Conservation (phyloP, 2,329 filamentous ascomycete species). For the Sarocladium oryzae region DNA sequence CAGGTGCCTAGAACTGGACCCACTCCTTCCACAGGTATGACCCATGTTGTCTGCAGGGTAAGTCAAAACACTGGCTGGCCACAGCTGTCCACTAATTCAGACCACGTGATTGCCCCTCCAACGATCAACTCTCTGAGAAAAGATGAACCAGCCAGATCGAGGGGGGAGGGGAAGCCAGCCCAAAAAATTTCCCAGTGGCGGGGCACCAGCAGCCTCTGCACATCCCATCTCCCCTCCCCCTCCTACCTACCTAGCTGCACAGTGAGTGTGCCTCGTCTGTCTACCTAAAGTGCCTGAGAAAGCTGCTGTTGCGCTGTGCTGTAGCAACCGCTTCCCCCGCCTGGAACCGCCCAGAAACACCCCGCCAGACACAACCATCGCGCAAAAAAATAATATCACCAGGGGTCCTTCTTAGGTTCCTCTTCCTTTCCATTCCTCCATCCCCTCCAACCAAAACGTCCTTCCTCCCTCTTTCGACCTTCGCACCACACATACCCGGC, state of each 20-base stretch:
- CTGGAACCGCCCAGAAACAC: neutral
- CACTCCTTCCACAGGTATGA: neutral
- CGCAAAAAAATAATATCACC: conserved; percentile 7
- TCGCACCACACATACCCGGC: conserved; percentile 1
- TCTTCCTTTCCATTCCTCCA: neutral
- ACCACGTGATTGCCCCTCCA: conserved; percentile 8
- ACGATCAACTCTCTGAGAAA: neutral
- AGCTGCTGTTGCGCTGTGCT: neutral
- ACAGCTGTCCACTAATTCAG: neutral
- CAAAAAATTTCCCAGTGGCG: conserved; percentile 9
- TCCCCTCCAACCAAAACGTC: neutral
- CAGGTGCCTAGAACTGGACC: neutral
- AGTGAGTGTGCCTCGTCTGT: too few relatives aligned
- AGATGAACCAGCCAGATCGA: neutral
- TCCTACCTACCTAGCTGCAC: too few relatives aligned
- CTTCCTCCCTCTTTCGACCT: neutral
- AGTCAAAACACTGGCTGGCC: neutral
- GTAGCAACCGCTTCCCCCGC: neutral
- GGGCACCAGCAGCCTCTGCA: conserved; percentile 2
- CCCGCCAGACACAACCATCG: neutral
- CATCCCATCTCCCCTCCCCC: neutral
- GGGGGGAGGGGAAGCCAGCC: neutral
- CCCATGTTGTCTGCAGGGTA: neutral
- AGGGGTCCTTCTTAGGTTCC: conserved; percentile 2
- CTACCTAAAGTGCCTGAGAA: too few relatives aligned